phyloP scores from a whole-genome alignment of 805 yeast genomes.

The Candida michaelii region DNA sequence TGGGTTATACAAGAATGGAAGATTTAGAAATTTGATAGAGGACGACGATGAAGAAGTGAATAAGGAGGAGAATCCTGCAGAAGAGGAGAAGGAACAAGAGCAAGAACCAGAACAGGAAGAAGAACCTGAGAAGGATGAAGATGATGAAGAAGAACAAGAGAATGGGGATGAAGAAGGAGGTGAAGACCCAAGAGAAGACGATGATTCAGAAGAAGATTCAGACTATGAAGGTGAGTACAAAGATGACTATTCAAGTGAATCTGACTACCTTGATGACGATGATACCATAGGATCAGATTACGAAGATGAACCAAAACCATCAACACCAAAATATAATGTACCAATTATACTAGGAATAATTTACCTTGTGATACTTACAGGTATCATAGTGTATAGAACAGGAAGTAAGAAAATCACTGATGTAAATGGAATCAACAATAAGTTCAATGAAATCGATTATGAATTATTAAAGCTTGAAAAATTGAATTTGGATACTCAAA shows the following conservation, averaged over 20 bases:
- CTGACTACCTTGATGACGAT: constrained; percentile 4
- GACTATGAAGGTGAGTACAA: constrained; percentile 3
- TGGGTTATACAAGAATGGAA: constrained; percentile 15
- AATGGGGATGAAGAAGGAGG: not conserved
- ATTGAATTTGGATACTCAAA: constrained; percentile 4
- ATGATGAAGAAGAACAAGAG: constrained; percentile 7
- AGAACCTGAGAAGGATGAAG: constrained; percentile 3
- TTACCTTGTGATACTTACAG: not conserved
- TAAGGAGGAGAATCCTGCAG: not conserved
- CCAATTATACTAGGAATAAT: not conserved
- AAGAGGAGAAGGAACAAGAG: not conserved
- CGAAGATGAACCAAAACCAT: constrained; percentile 3
- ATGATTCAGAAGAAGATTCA: not conserved
- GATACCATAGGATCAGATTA: constrained; percentile 5
- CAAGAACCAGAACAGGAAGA: constrained; percentile 6
- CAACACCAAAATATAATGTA: not conserved
- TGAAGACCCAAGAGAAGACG: not conserved
- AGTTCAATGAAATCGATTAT: constrained; percentile 16
- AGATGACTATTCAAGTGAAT: not conserved
- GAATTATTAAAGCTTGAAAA: constrained; percentile 5
- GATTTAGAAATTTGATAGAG: constrained; percentile 4
- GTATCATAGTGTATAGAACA: not conserved
- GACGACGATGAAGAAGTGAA: constrained; percentile 10
- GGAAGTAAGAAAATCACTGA: constrained; percentile 10
- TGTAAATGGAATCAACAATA: constrained; percentile 15